Evolutionary conservation across 1,284 basidiomycete genomes (phyloP).

Genomic region (Neonothopanus nambi): DNA sequence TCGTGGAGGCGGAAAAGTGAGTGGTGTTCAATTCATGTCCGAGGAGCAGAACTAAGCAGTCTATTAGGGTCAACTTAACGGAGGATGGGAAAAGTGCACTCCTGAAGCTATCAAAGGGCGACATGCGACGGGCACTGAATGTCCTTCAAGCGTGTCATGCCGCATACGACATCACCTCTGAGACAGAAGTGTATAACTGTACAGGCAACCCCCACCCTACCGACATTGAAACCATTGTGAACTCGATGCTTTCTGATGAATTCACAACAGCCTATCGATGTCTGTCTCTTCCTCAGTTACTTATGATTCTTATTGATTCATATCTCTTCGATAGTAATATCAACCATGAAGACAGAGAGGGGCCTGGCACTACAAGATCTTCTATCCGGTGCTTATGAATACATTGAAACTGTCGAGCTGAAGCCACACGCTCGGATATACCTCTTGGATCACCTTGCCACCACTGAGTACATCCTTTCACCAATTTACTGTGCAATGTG

Average conservation of each 20-base stretch:
- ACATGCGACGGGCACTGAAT: constrained; percentile 97
- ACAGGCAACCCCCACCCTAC: constrained; percentile 95
- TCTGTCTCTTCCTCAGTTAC: constrained; percentile 38
- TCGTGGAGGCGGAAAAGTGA: constrained; percentile 87
- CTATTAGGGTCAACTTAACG: constrained; percentile 79
- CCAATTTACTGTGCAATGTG: not conserved
- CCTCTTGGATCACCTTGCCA: constrained; percentile 87
- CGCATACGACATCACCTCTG: constrained; percentile 87
- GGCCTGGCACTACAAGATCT: constrained; percentile 96
- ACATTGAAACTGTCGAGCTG: constrained; percentile 84
- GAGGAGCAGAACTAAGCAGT: constrained; percentile 1
- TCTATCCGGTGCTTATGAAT: constrained; percentile 92
- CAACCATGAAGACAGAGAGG: constrained; percentile 84
- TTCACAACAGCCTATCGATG: constrained; percentile 92
- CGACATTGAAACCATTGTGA: constrained; percentile 91
- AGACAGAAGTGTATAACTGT: constrained; percentile 94
- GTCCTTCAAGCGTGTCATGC: constrained; percentile 98
- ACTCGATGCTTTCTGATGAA: constrained; percentile 95
- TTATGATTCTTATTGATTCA: constrained; percentile 1
- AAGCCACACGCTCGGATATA: constrained; percentile 87
- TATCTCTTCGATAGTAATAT: constrained; percentile 64
- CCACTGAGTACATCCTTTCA: constrained; percentile 73
- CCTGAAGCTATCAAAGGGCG: constrained; percentile 90
- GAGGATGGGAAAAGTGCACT: constrained; percentile 87
- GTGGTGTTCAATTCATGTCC: constrained; percentile 25